Base-by-base conservation (phyloP, 306 rosid genomes). In the Quercus gilva region DNA sequence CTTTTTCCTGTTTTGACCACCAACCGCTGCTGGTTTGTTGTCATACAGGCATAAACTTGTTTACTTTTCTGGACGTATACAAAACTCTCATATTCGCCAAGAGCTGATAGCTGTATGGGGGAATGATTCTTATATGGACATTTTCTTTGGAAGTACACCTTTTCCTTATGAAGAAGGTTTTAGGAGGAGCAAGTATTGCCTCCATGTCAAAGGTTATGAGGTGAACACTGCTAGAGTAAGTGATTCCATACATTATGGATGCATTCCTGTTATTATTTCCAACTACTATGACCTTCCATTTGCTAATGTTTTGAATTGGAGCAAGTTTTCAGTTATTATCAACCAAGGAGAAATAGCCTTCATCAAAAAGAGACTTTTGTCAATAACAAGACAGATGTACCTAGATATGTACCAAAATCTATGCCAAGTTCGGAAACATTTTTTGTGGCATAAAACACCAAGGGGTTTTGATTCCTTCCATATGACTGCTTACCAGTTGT, bases 191-290 rank as follows among this genome's bases (percentile, higher is more conserved):
- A 83, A 78, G 61, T 83, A 67, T 21, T 83, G 86, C 73, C 86
- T 83, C 67, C 86, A 83, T 74, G 79, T 83, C 9, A 83, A 25
- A 28, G 86, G 83, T 14, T 78, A 78, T 58, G 86, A 83, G 72
- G 86, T 83, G 45, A 83, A 83, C 73, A 83, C 86, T 67, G 86
- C 86, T 8, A 83, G 80, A 26, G 67, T 83, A 17, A 83, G 82
- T 3, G 86, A 83, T 74, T 82, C 86, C 1, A 74, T 83, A 57
- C 82, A 83, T 25, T 83, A 64, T 59, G 86, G 86, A 2, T 83
- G 86, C 65, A 58, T 83, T 51, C 86, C 86, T 2, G 86, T 83
- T 51, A 69, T 83, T 67, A 78, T 83, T 55, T 83, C 86, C 23
- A 83, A 83, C 33, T 52, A 83, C 78, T 78, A 78, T 51, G 82